phyloP scores from a whole-genome alignment of 768 basidiomycete species.

The Clavaria fumosa region DNA sequence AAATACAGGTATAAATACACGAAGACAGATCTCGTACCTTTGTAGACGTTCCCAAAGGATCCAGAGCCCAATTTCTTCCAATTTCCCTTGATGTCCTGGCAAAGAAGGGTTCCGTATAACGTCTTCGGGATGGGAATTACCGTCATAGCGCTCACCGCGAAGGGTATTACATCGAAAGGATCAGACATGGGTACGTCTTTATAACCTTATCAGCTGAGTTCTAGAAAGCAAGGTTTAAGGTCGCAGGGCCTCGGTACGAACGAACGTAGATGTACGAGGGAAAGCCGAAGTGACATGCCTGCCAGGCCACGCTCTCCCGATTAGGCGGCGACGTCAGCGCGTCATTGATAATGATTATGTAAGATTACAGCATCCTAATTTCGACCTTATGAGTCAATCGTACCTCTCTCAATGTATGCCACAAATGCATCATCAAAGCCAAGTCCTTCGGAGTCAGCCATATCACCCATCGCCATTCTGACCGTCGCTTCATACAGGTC shows the following conservation, averaged over 20 bases:
- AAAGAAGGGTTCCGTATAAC: too few species aligned
- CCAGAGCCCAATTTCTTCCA: conserved; percentile 90
- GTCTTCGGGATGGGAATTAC: conserved; percentile 3
- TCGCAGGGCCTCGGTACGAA: too few species aligned
- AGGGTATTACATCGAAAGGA: conserved; percentile 81
- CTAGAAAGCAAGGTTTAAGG: too few species aligned
- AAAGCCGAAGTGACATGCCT: too few species aligned
- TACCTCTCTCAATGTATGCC: conserved; percentile 29
- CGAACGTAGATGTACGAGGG: too few species aligned
- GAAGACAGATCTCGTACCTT: conserved; percentile 37
- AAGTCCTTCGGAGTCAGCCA: conserved; percentile 22
- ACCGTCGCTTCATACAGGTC: conserved; percentile 40
- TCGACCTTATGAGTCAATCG: too few species aligned
- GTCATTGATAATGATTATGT: too few species aligned
- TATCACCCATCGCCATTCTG: conserved; percentile 30
- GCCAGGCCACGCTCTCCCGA: too few species aligned
- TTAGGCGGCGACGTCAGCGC: too few species aligned
- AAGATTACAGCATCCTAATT: too few species aligned
- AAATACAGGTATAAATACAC: conserved; percentile 2
- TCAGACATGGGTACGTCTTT: too few species aligned
- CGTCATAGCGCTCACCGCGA: conserved; percentile 36
- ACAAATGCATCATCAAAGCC: conserved; percentile 26
- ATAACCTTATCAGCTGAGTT: too few species aligned
- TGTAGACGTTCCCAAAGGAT: conserved; percentile 87
- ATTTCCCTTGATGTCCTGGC: conserved; percentile 69